Percentiles rank a stretch among this genome's conserved stretches.
Evolutionary conservation across 176 grass and related monocot genomes (phyloP).

Genomic region (Rhipidocladum racemiflorum): DNA sequence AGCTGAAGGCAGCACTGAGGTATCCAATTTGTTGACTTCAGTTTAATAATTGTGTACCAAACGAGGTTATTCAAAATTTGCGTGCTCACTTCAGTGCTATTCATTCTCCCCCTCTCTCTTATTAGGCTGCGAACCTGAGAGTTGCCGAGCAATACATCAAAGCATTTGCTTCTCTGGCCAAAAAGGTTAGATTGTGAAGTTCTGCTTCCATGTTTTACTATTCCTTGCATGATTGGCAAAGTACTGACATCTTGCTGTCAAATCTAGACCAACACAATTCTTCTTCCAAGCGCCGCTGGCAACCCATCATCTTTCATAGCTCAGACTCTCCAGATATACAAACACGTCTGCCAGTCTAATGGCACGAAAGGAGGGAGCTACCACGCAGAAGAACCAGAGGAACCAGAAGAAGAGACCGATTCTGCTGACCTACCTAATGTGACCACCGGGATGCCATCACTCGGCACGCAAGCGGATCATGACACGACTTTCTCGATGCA

Average conservation of each 20-base stretch:
- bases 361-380: neutral
- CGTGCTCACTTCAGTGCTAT: neutral
- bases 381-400: constrained; percentile 14
- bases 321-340: constrained; percentile 74
- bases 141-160: constrained; percentile 86
- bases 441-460: constrained; percentile 14
- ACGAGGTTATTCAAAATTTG: neutral
- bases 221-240: neutral
- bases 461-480: neutral
- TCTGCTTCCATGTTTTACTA: neutral
- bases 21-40: constrained; percentile 15
- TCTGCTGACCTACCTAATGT: neutral
- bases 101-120: constrained; percentile 8
- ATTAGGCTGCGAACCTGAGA: constrained; percentile 76
- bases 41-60: neutral
- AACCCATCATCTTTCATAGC: constrained; percentile 69
- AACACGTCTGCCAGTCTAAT: constrained; percentile 38
- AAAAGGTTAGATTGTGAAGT: constrained; percentile 49
- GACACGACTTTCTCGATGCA: constrained; percentile 30
- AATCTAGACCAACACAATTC: constrained; percentile 63
- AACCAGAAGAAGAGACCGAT: constrained; percentile 11
- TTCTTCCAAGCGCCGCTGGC: constrained; percentile 58
- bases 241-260: neutral
- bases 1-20: constrained; percentile 72
- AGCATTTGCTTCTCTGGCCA: constrained; percentile 67